Evolutionary conservation across 1,284 basidiomycete species (phyloP).

Genomic region (Puccinia novopanici): DNA sequence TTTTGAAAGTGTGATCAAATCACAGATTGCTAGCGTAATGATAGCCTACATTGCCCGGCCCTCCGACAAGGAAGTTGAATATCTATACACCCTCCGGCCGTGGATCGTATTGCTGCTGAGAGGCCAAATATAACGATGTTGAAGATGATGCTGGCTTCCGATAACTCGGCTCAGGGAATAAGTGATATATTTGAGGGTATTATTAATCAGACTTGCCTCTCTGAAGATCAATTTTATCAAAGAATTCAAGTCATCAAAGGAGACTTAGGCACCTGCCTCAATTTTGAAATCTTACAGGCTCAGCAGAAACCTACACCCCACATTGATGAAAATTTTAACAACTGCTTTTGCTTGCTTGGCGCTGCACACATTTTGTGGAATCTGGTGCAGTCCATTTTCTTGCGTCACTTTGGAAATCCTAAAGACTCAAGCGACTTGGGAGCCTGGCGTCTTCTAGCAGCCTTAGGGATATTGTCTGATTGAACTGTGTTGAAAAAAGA

Average conservation of each 20-base stretch:
- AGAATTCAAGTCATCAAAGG: slow-evolving; percentile 17
- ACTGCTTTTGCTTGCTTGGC: neutral
- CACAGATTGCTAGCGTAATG: neutral
- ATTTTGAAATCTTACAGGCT: slow-evolving; percentile 1
- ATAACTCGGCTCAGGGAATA: slow-evolving; percentile 1
- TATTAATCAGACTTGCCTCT: neutral
- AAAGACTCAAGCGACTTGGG: slow-evolving; percentile 1
- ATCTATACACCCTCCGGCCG: neutral
- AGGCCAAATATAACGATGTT: neutral
- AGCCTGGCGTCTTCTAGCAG: neutral
- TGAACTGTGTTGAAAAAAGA: neutral
- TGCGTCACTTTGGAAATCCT: neutral
- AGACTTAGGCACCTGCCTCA: slow-evolving; percentile 14
- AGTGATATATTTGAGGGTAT: neutral
- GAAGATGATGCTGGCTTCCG: slow-evolving; percentile 36
- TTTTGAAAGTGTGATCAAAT: neutral
- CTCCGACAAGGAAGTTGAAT: neutral
- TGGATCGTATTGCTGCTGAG: neutral
- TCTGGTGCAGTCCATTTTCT: neutral
- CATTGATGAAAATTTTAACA: neutral
- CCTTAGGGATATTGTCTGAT: neutral
- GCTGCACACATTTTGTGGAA: slow-evolving; percentile 27
- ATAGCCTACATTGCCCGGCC: neutral
- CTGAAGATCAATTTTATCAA: neutral
- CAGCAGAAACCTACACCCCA: neutral